A percentile compares a stretch with the other conserved stretches of the same genome.
These are phyloP conservation scores for Xylaria venustula DNA, from an alignment of 495 filamentous ascomycete species.

Conservation along the genomic window DNA sequence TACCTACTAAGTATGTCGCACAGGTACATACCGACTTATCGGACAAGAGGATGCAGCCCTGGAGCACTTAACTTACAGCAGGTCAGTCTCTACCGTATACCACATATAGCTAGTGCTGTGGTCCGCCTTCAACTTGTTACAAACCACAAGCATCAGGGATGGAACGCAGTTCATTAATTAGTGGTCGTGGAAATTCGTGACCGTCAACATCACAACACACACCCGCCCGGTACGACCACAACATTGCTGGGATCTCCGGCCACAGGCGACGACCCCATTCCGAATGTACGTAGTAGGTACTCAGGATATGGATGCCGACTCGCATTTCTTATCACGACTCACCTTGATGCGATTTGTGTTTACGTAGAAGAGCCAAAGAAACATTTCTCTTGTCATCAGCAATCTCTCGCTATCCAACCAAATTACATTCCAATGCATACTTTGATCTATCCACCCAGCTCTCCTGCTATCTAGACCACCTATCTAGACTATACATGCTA, in stretches of 20 bases:
- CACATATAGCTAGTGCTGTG: too few relatives aligned
- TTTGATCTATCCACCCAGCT: too few relatives aligned
- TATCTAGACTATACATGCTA: background rate
- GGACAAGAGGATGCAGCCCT: too few relatives aligned
- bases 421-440: constrained; percentile 5
- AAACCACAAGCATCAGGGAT: too few relatives aligned
- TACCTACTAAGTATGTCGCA: too few relatives aligned
- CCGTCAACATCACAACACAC: background rate
- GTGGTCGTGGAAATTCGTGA: background rate
- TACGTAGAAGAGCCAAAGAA: constrained; percentile 5
- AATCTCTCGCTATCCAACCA: constrained; percentile 7
- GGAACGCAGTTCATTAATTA: background rate
- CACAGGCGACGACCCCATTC: background rate
- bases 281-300: background rate
- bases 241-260: background rate
- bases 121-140: too few relatives aligned
- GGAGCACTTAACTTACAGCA: too few relatives aligned
- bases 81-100: too few relatives aligned
- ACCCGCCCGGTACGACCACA: background rate
- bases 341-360: constrained; percentile 6
- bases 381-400: background rate
- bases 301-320: background rate
- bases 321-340: constrained; percentile 4
- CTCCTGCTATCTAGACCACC: too few relatives aligned
- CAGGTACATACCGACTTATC: too few relatives aligned